Evolutionary conservation across 129 eudicot species (phyloP).

Genomic region (Flaveria trinervia): DNA sequence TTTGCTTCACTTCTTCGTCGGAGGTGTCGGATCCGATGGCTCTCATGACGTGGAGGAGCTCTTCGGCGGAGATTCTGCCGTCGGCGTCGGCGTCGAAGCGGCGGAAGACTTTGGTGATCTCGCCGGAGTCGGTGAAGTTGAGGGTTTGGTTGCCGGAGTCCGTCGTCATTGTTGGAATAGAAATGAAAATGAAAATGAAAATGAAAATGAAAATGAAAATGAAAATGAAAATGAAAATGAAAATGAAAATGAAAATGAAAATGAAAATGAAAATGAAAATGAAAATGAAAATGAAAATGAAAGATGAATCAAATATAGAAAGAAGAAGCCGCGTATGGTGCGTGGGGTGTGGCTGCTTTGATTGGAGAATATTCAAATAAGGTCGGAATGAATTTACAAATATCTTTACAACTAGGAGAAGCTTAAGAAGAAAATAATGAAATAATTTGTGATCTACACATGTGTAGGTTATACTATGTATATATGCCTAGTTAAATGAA

Average conservation of each 20-base stretch:
- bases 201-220: no score
- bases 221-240: no score
- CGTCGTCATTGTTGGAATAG: background rate
- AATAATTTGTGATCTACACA: no score
- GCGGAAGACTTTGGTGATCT: conserved; percentile 59
- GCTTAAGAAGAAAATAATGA: no score
- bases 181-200: no score
- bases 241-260: no score
- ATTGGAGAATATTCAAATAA: background rate
- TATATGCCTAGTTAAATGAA: no score
- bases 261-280: no score
- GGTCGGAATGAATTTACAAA: no score
- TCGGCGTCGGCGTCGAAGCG: conserved; percentile 79
- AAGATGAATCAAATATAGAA: conserved; percentile 3
- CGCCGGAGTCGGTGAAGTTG: conserved; percentile 47
- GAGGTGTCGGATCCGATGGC: conserved; percentile 66
- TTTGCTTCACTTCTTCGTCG: conserved; percentile 42
- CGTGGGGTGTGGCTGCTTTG: conserved; percentile 12
- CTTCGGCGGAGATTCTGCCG: conserved; percentile 64
- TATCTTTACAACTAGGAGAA: no score
- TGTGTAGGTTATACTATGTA: no score
- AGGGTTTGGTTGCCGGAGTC: conserved; percentile 25
- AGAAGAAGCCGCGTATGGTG: conserved; percentile 27
- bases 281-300: no score
- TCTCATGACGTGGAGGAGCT: conserved; percentile 56